phyloP scores from a whole-genome alignment of 2,329 filamentous ascomycete genomes.

The Colletotrichum neosansevieriae region DNA sequence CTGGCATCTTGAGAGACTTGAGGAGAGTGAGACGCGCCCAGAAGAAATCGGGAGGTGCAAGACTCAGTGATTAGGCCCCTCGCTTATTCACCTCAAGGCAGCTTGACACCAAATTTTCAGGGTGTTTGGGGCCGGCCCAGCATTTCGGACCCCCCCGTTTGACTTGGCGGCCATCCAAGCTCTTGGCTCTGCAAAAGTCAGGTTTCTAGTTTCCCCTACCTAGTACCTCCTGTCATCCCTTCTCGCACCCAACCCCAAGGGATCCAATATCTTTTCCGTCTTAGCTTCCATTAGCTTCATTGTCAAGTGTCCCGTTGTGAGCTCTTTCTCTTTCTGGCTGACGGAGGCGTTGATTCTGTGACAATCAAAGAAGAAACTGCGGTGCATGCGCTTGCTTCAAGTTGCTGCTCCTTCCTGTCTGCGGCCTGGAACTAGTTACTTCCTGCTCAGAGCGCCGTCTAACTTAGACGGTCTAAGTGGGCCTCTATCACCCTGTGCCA shows the following conservation, averaged over 20 bases:
- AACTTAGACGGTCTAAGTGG: constrained; percentile 8
- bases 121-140: neutral
- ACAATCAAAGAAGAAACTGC: constrained; percentile 3
- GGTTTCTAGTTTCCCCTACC: constrained; percentile 11
- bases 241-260: constrained; percentile 15
- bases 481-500: constrained; percentile 1
- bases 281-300: neutral
- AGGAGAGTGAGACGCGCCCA: too few species aligned
- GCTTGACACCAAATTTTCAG: neutral
- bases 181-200: constrained; percentile 41
- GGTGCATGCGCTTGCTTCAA: neutral
- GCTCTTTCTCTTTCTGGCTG: neutral
- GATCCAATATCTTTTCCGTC: constrained; percentile 9
- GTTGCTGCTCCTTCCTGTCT: constrained; percentile 4
- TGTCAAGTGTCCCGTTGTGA: neutral
- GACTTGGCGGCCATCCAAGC: constrained; percentile 36
- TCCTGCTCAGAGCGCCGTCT: constrained; percentile 24
- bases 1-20: too few species aligned
- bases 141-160: constrained; percentile 19
- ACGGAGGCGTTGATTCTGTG: constrained; percentile 1
- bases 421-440: constrained; percentile 24
- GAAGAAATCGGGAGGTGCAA: too few species aligned
- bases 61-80: too few species aligned
- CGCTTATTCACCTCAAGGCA: too few species aligned
- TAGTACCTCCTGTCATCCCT: constrained; percentile 11